These are phyloP conservation scores for Globisporangium splendens DNA, from an alignment of 352 stramenopile species.

Conservation along the genomic window DNA sequence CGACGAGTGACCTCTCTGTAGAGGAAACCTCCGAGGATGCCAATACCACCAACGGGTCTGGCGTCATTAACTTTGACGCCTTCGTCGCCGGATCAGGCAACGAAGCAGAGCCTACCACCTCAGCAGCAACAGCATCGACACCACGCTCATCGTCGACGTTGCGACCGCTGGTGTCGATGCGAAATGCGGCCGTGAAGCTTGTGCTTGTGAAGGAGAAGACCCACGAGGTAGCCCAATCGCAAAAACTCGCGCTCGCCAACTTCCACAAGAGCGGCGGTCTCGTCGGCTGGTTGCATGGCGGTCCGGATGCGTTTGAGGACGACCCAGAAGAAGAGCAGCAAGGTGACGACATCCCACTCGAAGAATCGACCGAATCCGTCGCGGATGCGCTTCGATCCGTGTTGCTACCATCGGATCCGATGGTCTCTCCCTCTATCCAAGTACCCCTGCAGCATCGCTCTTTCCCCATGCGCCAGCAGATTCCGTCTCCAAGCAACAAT, in stretches of 20 bases:
- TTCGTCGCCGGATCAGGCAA: constrained; percentile 9
- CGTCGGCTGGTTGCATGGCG: constrained; percentile 61
- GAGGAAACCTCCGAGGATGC: not conserved
- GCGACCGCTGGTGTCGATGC: constrained; percentile 4
- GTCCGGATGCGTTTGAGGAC: constrained; percentile 12
- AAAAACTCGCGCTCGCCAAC: constrained; percentile 35
- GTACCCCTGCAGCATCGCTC: constrained; percentile 7
- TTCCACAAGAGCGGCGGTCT: constrained; percentile 69
- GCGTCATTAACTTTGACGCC: constrained; percentile 18
- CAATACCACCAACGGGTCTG: not conserved
- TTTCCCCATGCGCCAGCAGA: constrained; percentile 1
- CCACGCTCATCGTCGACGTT: not conserved
- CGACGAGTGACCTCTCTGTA: constrained; percentile 24
- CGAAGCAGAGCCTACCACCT: constrained; percentile 1
- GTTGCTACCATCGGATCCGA: not conserved
- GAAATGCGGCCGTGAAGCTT: constrained; percentile 12
- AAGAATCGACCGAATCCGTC: not conserved
- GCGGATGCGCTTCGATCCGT: constrained; percentile 2
- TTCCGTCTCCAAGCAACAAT: not conserved
- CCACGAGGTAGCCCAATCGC: constrained; percentile 25
- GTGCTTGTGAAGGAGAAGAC: constrained; percentile 42
- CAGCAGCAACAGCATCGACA: constrained; percentile 3
- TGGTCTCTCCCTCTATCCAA: not conserved
- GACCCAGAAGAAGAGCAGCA: not conserved
- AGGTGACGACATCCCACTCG: not conserved